Base-by-base conservation (phyloP, 805 yeast species). In the Sungouiozyma intestinalis region DNA sequence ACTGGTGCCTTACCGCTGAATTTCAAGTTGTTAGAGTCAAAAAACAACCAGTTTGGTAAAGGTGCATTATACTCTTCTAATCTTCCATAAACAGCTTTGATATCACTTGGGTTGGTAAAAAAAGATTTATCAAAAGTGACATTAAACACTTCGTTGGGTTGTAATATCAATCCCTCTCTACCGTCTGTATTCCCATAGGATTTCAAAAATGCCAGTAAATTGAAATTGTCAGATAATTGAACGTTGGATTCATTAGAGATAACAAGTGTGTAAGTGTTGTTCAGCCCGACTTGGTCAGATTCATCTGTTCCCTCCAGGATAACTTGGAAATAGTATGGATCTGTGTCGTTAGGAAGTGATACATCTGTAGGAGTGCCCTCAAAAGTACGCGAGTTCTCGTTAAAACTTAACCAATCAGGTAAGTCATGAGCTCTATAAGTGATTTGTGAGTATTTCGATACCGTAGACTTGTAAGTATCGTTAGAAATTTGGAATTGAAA, bases 1-100 rank as follows among this genome's bases (percentile, higher is more conserved):
- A 81, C 69, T 9, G 98, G 98, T 1, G 95, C 90, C 1, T 81
- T 79, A 27, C 98, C 98, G 35, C 77, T 69, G 62, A 87, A 90
- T 16, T 83, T 73, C 48, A 85, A 65, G 33, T 69, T 67, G 4
- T 72, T 53, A 2, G 69, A 52, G 54, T 86, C 79, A 57, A 90
- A 92, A 41, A 65, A 62, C 40, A 86, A 67, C 97, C 98, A 92
- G 55, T 77, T 81, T 33, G 98, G 98, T 43, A 92, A 69, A 2
- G 98, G 90, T 1, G 95, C 74, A 57, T 88, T 76, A 59, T 85
- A 86, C 27, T 50, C 51, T 13, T 70, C 64, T n/a, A 88, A 77
- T 48, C 82, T 73, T 16, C 96, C 96, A 55, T 85, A 83, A n/a
- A 46, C 34, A 7, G 80, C 79, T 15, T 73, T 68, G 2, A 67